A percentile compares a stretch with the other conserved stretches of the same genome.
Evolutionary conservation across 164 flowering plant species (phyloP).

Genomic region (Echeveria elegans): DNA sequence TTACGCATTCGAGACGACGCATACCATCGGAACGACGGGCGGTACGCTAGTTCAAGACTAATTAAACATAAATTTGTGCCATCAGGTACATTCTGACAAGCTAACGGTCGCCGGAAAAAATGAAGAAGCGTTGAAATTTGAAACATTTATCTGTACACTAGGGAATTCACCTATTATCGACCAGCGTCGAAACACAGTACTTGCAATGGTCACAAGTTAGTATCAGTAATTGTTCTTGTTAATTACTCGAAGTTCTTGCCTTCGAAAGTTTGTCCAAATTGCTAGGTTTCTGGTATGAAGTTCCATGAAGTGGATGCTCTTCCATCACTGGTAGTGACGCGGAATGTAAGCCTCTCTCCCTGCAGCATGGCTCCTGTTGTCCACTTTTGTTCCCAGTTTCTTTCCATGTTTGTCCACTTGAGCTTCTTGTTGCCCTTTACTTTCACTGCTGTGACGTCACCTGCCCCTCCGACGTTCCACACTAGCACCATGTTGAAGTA

Average conservation of each 20-base stretch:
- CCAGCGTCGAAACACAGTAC: background rate
- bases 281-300: conserved; percentile 44
- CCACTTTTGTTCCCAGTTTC: conserved; percentile 69
- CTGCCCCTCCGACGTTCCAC: conserved; percentile 72
- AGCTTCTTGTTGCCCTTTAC: conserved; percentile 40
- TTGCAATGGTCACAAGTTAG: background rate
- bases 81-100: too few species aligned
- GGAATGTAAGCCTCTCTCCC: conserved; percentile 45
- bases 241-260: conserved; percentile 47
- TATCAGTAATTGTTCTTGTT: too few species aligned
- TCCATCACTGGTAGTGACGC: conserved; percentile 48
- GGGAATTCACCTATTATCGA: too few species aligned
- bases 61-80: too few species aligned
- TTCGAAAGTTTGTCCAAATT: conserved; percentile 60
- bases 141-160: too few species aligned
- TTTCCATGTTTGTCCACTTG: conserved; percentile 39
- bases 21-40: too few species aligned
- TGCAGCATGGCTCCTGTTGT: conserved; percentile 19
- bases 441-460: conserved; percentile 38
- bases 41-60: too few species aligned
- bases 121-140: too few species aligned
- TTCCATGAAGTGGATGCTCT: conserved; percentile 46
- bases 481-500: conserved; percentile 47
- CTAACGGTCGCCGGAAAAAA: too few species aligned
- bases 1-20: too few species aligned